phyloP scores from a whole-genome alignment of 257 asterid species.

The Scutellaria minor region DNA sequence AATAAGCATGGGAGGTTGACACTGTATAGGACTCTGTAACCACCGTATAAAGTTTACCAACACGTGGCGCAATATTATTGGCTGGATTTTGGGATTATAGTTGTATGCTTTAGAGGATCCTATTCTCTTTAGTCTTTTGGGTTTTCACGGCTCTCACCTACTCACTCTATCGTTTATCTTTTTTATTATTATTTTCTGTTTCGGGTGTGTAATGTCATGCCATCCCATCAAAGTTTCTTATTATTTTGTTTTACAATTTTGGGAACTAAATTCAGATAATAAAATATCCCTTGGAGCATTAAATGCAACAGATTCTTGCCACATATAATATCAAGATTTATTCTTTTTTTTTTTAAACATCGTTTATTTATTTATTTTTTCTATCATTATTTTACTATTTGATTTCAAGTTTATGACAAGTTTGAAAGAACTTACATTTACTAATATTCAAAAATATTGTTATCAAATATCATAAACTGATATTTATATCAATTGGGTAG shows the following conservation, averaged over 20 bases:
- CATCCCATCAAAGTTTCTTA: not conserved
- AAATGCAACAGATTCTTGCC: too few relatives aligned
- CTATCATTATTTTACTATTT: too few relatives aligned
- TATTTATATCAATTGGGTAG: too few relatives aligned
- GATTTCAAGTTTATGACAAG: too few relatives aligned
- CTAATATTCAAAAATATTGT: too few relatives aligned
- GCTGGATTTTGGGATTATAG: not conserved
- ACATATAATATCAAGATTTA: too few relatives aligned
- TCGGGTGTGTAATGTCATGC: not conserved
- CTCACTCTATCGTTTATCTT: not conserved
- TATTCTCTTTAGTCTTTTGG: not conserved
- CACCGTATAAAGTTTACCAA: not conserved
- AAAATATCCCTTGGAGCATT: too few relatives aligned
- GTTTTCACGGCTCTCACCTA: not conserved
- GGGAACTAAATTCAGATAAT: not conserved
- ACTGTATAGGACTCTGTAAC: not conserved
- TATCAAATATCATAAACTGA: too few relatives aligned
- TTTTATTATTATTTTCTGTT: not conserved
- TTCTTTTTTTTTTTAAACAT: too few relatives aligned
- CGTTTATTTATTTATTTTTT: too few relatives aligned
- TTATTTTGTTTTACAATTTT: not conserved
- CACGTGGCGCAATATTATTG: conserved; percentile 25
- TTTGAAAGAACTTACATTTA: too few relatives aligned
- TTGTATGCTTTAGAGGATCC: not conserved
- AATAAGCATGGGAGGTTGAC: conserved; percentile 31